Evolutionary conservation across 495 filamentous ascomycete genomes (phyloP).

Genomic region (Podospora australis): DNA sequence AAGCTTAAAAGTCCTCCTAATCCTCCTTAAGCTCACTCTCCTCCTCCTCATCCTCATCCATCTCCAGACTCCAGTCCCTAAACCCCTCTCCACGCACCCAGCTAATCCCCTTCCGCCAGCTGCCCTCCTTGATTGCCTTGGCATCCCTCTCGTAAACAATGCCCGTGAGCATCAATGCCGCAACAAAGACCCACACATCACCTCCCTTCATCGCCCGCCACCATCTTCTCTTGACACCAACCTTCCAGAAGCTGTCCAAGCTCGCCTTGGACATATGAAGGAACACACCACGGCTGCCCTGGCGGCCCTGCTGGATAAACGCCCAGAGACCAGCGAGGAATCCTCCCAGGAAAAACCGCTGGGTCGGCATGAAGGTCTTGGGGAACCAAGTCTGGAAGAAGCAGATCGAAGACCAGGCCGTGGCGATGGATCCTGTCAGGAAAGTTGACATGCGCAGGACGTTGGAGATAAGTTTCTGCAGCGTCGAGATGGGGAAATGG

Average conservation of each 20-base stretch:
- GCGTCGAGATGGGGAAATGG: slow-evolving; percentile 54
- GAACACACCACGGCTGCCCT: slow-evolving; percentile 56
- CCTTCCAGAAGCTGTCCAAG: slow-evolving; percentile 81
- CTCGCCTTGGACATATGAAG: slow-evolving; percentile 66
- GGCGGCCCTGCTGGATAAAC: slow-evolving; percentile 50
- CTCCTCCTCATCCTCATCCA: slow-evolving; percentile 24
- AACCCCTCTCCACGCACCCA: slow-evolving; percentile 60
- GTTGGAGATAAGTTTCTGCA: slow-evolving; percentile 54
- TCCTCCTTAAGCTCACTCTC: slow-evolving; percentile 12
- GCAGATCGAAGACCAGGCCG: slow-evolving; percentile 81
- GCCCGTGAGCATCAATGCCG: slow-evolving; percentile 69
- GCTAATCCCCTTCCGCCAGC: slow-evolving; percentile 65
- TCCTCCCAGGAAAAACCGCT: slow-evolving; percentile 83
- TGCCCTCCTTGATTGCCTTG: slow-evolving; percentile 56
- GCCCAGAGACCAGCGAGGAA: slow-evolving; percentile 79
- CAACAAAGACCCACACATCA: slow-evolving; percentile 75
- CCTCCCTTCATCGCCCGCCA: slow-evolving; percentile 76
- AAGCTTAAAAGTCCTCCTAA: no score
- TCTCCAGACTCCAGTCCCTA: slow-evolving; percentile 37
- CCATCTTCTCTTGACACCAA: slow-evolving; percentile 75
- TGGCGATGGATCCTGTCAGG: slow-evolving; percentile 69
- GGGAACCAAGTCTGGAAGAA: slow-evolving; percentile 76
- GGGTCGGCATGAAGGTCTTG: slow-evolving; percentile 63
- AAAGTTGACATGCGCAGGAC: slow-evolving; percentile 68
- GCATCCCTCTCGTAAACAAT: slow-evolving; percentile 69